phyloP scores from a whole-genome alignment of 257 asterid genomes.

The Verbascum thapsus region DNA sequence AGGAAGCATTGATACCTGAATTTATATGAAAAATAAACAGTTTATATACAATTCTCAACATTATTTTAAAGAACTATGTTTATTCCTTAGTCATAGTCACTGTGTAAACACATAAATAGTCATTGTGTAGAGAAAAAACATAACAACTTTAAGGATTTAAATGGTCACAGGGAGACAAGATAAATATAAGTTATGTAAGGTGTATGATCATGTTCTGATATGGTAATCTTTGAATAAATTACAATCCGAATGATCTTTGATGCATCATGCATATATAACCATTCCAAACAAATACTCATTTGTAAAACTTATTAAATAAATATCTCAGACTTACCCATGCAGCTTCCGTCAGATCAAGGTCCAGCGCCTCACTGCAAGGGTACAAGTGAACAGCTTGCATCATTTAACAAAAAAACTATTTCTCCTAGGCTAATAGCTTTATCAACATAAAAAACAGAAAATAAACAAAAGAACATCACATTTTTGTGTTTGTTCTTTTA shows the following conservation, averaged over 20 bases:
- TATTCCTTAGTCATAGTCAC: no score
- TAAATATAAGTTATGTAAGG: no score
- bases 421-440: conserved; percentile 5
- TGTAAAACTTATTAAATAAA: conserved; percentile 8
- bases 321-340: conserved; percentile 77
- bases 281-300: conserved; percentile 16
- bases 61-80: no score
- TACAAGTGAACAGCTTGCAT: conserved; percentile 11
- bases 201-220: conserved; percentile 9
- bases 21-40: conserved; percentile 11
- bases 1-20: conserved; percentile 97
- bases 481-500: conserved; percentile 7
- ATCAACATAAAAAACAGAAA: conserved; percentile 9
- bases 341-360: conserved; percentile 90
- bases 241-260: conserved; percentile 21
- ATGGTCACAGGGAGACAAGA: neutral
- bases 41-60: neutral
- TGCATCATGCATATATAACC: neutral
- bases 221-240: conserved; percentile 10
- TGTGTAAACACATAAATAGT: no score
- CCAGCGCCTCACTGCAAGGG: conserved; percentile 86
- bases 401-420: neutral
- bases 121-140: no score
- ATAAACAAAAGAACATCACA: neutral
- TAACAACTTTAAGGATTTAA: neutral